Percentiles rank a stretch among this genome's conserved stretches.
Conservation (phyloP, 2,329 filamentous ascomycete genomes). For the Madurella mycetomatis region DNA sequence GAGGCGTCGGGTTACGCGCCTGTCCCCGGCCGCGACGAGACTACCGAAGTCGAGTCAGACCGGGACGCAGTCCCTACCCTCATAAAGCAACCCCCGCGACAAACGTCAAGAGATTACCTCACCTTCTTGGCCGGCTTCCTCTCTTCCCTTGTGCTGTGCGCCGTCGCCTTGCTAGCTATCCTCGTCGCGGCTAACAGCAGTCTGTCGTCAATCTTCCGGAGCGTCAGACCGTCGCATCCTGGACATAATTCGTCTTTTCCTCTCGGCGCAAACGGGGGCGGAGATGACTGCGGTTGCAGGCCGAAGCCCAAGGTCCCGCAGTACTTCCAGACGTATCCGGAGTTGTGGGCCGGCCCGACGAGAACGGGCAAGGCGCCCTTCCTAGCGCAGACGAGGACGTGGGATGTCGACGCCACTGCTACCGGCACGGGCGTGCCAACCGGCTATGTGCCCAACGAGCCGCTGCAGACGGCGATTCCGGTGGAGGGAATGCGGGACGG, state of each 20-base stretch:
- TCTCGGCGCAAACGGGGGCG: too few species aligned
- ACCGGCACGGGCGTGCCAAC: background rate
- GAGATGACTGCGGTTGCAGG: background rate
- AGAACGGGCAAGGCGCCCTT: constrained; percentile 67
- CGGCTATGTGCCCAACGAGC: constrained; percentile 60
- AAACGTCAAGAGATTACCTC: background rate
- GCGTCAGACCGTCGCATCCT: background rate
- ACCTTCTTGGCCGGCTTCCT: background rate
- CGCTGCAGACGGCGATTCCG: constrained; percentile 66
- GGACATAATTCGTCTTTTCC: too few species aligned
- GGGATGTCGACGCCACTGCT: constrained; percentile 52
- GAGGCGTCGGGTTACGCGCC: constrained; percentile 5
- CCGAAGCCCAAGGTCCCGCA: constrained; percentile 46
- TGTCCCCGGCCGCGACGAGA: background rate
- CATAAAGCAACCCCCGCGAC: background rate
- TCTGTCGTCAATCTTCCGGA: background rate
- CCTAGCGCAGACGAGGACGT: constrained; percentile 65
- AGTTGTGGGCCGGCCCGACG: constrained; percentile 61
- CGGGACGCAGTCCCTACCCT: background rate
- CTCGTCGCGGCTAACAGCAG: background rate
- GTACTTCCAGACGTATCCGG: constrained; percentile 59
- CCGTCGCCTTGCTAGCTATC: background rate
- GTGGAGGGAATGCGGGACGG: constrained; percentile 54
- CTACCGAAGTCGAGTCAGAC: background rate
- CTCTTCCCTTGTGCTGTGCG: background rate